Conservation (phyloP, 2,329 filamentous ascomycete genomes). For the Rugonectria rugulosa region DNA sequence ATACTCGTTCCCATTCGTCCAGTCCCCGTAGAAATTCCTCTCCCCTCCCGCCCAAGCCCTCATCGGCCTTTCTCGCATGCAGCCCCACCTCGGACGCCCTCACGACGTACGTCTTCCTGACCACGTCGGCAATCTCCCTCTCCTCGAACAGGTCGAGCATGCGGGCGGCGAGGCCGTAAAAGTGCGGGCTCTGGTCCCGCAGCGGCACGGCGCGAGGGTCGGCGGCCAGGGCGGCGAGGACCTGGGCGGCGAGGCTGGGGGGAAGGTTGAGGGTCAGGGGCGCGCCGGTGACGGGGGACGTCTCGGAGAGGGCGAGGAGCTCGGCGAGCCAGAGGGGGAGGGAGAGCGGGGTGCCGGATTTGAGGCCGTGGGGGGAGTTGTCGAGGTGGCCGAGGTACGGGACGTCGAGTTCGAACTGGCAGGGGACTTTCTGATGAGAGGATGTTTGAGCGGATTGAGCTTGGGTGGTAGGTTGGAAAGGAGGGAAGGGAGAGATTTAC, state of each 20-base stretch:
- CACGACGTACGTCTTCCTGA: conserved; percentile 80
- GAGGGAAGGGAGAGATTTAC: conserved; percentile 51
- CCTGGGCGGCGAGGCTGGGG: conserved; percentile 75
- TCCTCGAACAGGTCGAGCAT: conserved; percentile 94
- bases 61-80: conserved; percentile 85
- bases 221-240: conserved; percentile 89
- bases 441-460: conserved; percentile 5
- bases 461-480: background rate
- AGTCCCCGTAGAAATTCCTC: conserved; percentile 87
- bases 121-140: conserved; percentile 74
- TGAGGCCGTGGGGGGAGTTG: conserved; percentile 79
- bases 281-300: conserved; percentile 56
- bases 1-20: conserved; percentile 85
- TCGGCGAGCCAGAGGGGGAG: conserved; percentile 95
- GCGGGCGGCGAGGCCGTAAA: conserved; percentile 84
- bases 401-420: conserved; percentile 91
- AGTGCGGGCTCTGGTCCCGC: conserved; percentile 82
- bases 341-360: conserved; percentile 79
- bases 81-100: conserved; percentile 85
- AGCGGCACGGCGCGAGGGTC: conserved; percentile 87
- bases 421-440: conserved; percentile 81
- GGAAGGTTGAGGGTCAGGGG: conserved; percentile 86
- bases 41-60: conserved; percentile 62
- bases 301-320: conserved; percentile 80
- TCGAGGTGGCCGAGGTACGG: conserved; percentile 89